These are phyloP conservation scores for Nitzschia putrida DNA, from an alignment of 108 stramenopile genomes.

Conservation along the genomic window DNA sequence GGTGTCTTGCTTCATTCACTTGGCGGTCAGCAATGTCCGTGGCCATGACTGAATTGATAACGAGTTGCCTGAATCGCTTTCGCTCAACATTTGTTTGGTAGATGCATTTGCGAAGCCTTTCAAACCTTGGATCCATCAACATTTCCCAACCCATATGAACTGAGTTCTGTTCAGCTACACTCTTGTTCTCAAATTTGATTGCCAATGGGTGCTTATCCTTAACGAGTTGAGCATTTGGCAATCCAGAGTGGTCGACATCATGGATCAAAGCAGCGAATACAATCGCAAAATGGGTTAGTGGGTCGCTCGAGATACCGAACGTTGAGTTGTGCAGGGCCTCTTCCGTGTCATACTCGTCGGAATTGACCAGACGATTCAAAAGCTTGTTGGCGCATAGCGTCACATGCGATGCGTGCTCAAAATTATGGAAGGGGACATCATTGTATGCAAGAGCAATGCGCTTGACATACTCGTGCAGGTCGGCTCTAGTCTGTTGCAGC, in stretches of 20 bases:
- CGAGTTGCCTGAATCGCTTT: slow-evolving; percentile 44
- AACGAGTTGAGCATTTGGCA: slow-evolving; percentile 55
- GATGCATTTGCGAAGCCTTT: slow-evolving; percentile 39
- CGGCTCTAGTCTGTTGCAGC: slow-evolving; percentile 24
- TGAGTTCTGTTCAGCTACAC: slow-evolving; percentile 56
- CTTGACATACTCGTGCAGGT: slow-evolving; percentile 31
- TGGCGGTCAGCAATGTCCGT: slow-evolving; percentile 55
- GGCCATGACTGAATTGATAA: slow-evolving; percentile 49
- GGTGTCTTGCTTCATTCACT: slow-evolving; percentile 28
- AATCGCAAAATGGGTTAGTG: slow-evolving; percentile 52
- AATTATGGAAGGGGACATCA: slow-evolving; percentile 53
- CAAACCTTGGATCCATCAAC: slow-evolving; percentile 47
- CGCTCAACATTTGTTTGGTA: slow-evolving; percentile 42
- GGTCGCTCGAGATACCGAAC: slow-evolving; percentile 45
- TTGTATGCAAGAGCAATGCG: slow-evolving; percentile 38
- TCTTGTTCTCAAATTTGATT: slow-evolving; percentile 31
- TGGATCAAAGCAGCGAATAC: slow-evolving; percentile 58
- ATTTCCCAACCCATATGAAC: slow-evolving; percentile 45
- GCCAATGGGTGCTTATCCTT: slow-evolving; percentile 41
- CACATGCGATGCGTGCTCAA: slow-evolving; percentile 61
- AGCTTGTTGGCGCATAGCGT: slow-evolving; percentile 51
- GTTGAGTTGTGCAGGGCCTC: slow-evolving; percentile 33
- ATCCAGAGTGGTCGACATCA: slow-evolving; percentile 57
- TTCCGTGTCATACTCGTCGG: slow-evolving; percentile 42
- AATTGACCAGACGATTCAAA: slow-evolving; percentile 43